phyloP scores from a whole-genome alignment of 2,329 filamentous ascomycete species.

The Botrytis hyacinthi region DNA sequence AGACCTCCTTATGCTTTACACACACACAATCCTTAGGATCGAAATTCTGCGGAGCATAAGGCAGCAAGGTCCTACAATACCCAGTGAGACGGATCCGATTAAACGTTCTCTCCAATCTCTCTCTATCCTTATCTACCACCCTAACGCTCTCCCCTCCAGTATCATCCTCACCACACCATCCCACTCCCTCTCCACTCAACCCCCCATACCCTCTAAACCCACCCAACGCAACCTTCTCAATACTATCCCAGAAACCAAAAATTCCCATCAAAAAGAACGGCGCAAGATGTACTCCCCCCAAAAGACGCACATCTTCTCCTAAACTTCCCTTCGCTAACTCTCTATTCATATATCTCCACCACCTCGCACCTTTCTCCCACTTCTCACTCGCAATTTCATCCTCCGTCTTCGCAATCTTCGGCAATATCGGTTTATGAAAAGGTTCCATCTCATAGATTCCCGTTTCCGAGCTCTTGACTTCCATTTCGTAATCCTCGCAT shows the following conservation, averaged over 20 bases:
- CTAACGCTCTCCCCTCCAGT: too few relatives aligned
- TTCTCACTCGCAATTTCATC: background rate
- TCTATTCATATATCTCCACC: background rate
- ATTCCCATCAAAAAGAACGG: background rate
- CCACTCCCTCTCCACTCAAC: background rate
- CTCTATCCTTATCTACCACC: too few relatives aligned
- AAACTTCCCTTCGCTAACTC: background rate
- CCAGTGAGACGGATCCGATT: background rate
- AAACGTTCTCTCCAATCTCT: background rate
- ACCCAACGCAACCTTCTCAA: background rate
- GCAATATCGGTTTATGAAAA: background rate
- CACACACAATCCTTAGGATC: background rate
- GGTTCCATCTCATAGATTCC: background rate
- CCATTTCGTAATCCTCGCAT: background rate
- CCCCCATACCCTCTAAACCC: background rate
- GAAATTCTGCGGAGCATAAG: background rate
- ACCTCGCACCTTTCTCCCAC: background rate
- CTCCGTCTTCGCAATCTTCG: background rate
- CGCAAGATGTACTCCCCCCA: background rate
- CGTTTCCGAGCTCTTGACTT: background rate
- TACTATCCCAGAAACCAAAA: background rate
- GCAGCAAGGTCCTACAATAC: background rate
- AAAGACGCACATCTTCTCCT: background rate
- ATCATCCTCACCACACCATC: background rate
- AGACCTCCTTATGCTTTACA: background rate